Percentiles rank a stretch among this genome's conserved stretches.
phyloP scores from a whole-genome alignment of 441 rosid species.

The Pelargonium cotyledonis region DNA sequence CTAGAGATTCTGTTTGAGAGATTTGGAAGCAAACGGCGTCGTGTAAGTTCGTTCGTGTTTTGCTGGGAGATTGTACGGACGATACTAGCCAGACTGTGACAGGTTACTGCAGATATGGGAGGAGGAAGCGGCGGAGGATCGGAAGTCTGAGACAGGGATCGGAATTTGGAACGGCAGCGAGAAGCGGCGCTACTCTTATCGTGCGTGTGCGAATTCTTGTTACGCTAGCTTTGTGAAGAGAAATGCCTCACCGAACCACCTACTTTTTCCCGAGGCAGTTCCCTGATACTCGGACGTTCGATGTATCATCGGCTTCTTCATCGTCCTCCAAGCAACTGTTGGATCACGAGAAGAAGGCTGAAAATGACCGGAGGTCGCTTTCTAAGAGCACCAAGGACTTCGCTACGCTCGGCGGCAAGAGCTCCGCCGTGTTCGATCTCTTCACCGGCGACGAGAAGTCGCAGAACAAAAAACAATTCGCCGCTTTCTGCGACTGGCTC shows the following conservation, averaged over 20 bases:
- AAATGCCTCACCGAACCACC: slow-evolving; percentile 95
- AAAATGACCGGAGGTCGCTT: slow-evolving; percentile 31
- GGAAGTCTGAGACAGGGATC: slow-evolving; percentile 1
- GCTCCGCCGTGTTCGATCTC: slow-evolving; percentile 42
- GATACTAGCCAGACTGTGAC: background rate
- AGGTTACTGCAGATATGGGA: background rate
- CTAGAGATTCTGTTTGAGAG: background rate
- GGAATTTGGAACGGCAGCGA: background rate
- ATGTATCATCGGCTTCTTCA: slow-evolving; percentile 24
- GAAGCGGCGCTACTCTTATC: background rate
- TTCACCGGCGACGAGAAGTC: slow-evolving; percentile 40
- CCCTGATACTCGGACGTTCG: slow-evolving; percentile 64
- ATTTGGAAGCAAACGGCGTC: background rate
- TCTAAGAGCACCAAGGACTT: slow-evolving; percentile 15
- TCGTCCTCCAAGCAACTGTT: slow-evolving; percentile 23
- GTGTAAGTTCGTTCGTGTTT: background rate
- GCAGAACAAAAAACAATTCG: slow-evolving; percentile 50
- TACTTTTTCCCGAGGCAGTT: slow-evolving; percentile 98
- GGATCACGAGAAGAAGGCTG: slow-evolving; percentile 51
- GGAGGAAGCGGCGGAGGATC: background rate
- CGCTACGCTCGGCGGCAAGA: slow-evolving; percentile 17
- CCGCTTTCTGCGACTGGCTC: slow-evolving; percentile 63
- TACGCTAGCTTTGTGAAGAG: background rate
- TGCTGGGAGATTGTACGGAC: slow-evolving; percentile 1
- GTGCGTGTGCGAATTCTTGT: background rate